Evolutionary conservation across 805 yeast genomes (phyloP), one percentile per base, ranked within the genome.

Genomic region (Ogataea pini): DNA sequence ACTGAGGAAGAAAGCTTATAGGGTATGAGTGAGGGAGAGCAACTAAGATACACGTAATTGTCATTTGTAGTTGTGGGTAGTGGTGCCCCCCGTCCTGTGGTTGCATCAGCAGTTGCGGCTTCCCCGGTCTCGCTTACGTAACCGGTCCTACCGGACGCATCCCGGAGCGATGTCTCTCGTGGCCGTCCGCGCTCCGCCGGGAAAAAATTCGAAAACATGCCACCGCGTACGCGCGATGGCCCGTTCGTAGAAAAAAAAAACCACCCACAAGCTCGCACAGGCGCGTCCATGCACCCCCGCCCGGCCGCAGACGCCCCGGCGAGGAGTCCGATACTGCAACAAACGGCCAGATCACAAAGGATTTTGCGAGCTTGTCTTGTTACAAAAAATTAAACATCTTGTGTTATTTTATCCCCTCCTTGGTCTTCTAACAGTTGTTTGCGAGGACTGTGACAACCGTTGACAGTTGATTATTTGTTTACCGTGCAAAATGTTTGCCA

Each of bases 401-500:
- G 13, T 37, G 14, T 37, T 37, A 14, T 20, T 22, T 37, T 37
- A 18, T 37, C 37, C n/a, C 24, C 37, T 34, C 37, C 19, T 19
- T 34, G 24, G 19, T 16, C 36, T 32, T 14, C 13, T 17, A 7
- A 9, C 17, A 18, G 24, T 20, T 34, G 24, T 34, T 34, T 34
- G 24, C 22, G 4, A 31, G 17, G 34, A 31, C 24, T 34, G 37
- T 16, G 37, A 34, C 37, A 34, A 8, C 44, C 14, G 29, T 28
- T 24, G 42, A 31, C 36, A 28, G 32, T 25, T 27, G 27, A 27
- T 44, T 20, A 42, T 29, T 40, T 31, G 29, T 28, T 28, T 14
- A 20, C 16, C 31, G 3, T 28, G 19, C 39, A 44, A 42, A 22
- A 60, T 60, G 64, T 56, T 60, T 43, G 48, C 63, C 29, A 59